A percentile compares a stretch with the other conserved stretches of the same genome.
These are phyloP conservation scores for Pseudonectria foliicola DNA, from an alignment of 2,329 filamentous ascomycete species.

Conservation along the genomic window DNA sequence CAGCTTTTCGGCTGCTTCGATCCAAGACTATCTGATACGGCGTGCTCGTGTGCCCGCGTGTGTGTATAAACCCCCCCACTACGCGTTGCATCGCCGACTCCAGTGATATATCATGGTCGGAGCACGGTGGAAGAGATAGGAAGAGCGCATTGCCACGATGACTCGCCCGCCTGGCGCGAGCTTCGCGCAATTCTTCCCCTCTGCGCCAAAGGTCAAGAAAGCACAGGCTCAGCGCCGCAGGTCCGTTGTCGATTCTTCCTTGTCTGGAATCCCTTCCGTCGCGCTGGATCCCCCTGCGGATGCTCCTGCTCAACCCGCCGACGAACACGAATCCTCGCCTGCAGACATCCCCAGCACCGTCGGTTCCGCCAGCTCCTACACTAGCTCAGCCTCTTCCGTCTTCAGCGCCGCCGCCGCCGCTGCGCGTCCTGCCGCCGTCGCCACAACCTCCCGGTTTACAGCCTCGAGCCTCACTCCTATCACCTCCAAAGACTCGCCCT, in stretches of 20 bases:
- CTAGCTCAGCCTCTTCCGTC: constrained; percentile 63
- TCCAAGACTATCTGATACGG: no score
- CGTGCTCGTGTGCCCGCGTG: no score
- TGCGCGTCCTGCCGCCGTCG: constrained; percentile 34
- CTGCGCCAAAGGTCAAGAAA: constrained; percentile 60
- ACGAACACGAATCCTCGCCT: constrained; percentile 52
- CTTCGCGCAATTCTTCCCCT: constrained; percentile 82
- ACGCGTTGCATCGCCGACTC: not conserved
- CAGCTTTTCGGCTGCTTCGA: no score
- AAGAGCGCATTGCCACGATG: constrained; percentile 54
- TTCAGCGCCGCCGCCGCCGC: constrained; percentile 49
- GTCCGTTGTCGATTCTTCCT: constrained; percentile 6
- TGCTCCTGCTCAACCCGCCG: constrained; percentile 20
- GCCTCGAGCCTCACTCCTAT: constrained; percentile 43
- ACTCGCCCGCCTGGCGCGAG: constrained; percentile 71
- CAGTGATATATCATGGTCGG: constrained; percentile 47
- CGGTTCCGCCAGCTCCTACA: constrained; percentile 65
- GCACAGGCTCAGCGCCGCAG: constrained; percentile 30
- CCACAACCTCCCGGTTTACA: constrained; percentile 34
- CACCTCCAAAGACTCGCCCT: constrained; percentile 46
- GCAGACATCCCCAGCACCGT: constrained; percentile 64
- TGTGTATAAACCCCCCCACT: no score
- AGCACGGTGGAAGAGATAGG: constrained; percentile 46
- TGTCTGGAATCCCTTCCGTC: not conserved
- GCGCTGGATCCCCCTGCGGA: constrained; percentile 17